Evolutionary conservation across 139 green algal species (phyloP).

Genomic region (Chlorella ohadii): DNA sequence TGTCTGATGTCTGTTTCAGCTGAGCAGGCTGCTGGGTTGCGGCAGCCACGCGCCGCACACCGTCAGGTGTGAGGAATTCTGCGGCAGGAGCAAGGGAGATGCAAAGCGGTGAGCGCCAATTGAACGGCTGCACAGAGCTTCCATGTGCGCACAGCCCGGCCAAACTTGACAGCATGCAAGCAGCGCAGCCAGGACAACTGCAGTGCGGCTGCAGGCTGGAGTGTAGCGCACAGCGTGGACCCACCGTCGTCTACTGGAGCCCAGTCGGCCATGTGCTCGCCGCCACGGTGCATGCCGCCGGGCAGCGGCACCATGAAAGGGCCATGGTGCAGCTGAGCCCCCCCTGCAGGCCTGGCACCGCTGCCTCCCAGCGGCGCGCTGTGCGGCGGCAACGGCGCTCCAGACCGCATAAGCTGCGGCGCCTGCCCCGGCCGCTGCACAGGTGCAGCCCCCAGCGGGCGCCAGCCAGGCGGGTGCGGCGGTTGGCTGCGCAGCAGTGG

Average conservation of each 20-base stretch:
- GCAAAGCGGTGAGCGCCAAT: background rate
- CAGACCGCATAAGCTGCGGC: background rate
- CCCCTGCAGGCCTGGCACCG: background rate
- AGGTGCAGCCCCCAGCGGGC: background rate
- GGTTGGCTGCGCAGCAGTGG: background rate
- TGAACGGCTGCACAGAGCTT: background rate
- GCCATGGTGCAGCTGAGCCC: background rate
- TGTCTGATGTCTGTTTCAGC: background rate
- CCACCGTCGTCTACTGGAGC: too few relatives aligned
- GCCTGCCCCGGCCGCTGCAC: background rate
- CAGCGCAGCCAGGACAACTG: background rate
- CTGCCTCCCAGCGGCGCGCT: background rate
- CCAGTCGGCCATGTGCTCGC: too few relatives aligned
- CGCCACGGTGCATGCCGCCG: background rate
- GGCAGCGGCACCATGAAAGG: background rate
- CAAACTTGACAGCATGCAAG: background rate
- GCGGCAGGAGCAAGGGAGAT: background rate
- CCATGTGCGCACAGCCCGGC: background rate
- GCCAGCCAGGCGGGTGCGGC: background rate
- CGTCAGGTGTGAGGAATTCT: constrained; percentile 12
- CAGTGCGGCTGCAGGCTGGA: too few relatives aligned
- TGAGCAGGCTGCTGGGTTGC: background rate
- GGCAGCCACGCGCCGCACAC: background rate
- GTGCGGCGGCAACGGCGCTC: background rate
- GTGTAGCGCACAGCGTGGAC: too few relatives aligned